Evolutionary conservation across 1,284 basidiomycete species (phyloP).

Genomic region (Cerioporus squamosus): DNA sequence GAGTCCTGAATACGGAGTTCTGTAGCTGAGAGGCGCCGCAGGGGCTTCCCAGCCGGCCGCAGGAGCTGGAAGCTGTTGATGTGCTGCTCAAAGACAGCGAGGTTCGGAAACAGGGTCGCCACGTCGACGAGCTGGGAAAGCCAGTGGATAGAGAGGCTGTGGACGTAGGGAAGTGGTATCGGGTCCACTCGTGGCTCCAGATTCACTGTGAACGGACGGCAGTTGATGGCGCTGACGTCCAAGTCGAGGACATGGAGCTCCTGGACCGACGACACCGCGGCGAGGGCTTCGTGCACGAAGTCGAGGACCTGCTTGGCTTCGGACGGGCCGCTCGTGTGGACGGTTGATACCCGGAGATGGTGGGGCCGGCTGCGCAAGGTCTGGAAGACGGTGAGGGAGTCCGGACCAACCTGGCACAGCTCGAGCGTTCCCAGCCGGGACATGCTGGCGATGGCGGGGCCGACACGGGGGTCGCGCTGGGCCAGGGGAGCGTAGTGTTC

Average conservation of each 20-base stretch:
- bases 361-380: constrained; percentile 5
- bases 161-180: constrained; percentile 4
- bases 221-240: constrained; percentile 9
- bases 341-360: constrained; percentile 5
- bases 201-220: neutral
- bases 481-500: constrained; percentile 10
- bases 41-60: neutral
- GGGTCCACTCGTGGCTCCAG: neutral
- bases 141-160: constrained; percentile 14
- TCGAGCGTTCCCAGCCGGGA: constrained; percentile 4
- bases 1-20: constrained; percentile 6
- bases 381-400: constrained; percentile 4
- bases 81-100: constrained; percentile 12
- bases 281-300: constrained; percentile 6
- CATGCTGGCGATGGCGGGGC: constrained; percentile 9
- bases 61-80: constrained; percentile 10
- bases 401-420: constrained; percentile 9
- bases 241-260: constrained; percentile 12
- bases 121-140: constrained; percentile 9
- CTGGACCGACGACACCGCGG: neutral
- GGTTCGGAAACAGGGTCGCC: constrained; percentile 11
- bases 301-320: constrained; percentile 4
- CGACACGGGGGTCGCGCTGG: constrained; percentile 13
- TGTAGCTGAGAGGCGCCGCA: constrained; percentile 12
- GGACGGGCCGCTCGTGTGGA: neutral